A percentile compares a stretch with the other conserved stretches of the same genome.
These are phyloP conservation scores for Scutellaria barbata DNA, from an alignment of 257 asterid genomes.

Conservation along the genomic window DNA sequence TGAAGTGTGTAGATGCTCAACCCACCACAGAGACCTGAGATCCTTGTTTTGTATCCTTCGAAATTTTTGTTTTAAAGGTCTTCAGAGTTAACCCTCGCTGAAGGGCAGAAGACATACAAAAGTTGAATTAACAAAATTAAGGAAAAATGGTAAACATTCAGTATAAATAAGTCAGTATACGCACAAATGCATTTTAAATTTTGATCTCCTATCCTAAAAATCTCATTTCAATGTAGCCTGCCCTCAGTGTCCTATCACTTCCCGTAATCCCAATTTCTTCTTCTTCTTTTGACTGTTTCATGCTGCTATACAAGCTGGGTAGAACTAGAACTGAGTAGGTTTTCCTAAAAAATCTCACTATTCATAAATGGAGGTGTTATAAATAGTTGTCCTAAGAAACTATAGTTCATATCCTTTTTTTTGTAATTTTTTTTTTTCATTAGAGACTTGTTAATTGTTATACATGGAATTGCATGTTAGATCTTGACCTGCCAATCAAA, in stretches of 20 bases:
- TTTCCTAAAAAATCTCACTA: slow-evolving; percentile 13
- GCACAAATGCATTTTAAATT: no score
- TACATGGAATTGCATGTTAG: not conserved
- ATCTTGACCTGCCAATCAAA: not conserved
- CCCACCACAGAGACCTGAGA: not conserved
- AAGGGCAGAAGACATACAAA: not conserved
- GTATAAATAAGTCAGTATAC: no score
- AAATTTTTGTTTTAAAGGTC: no score
- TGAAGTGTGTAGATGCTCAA: not conserved
- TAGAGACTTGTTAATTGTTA: not conserved
- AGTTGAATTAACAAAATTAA: not conserved
- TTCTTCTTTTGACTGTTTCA: slow-evolving; percentile 16
- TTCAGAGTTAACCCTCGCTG: no score
- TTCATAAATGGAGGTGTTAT: slow-evolving; percentile 6
- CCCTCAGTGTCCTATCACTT: no score
- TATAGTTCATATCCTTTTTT: not conserved
- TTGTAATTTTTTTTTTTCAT: no score
- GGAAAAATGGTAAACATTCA: no score
- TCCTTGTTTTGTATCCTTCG: no score
- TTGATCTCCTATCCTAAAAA: no score
- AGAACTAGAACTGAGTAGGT: slow-evolving; percentile 4
- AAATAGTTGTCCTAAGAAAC: slow-evolving; percentile 1
- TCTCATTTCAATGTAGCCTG: no score
- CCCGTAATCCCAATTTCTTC: not conserved
- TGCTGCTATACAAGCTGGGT: slow-evolving; percentile 21